A percentile compares a stretch with the other conserved stretches of the same genome.
Conservation (phyloP, 2,329 filamentous ascomycete genomes). For the Thelonectria blattea region DNA sequence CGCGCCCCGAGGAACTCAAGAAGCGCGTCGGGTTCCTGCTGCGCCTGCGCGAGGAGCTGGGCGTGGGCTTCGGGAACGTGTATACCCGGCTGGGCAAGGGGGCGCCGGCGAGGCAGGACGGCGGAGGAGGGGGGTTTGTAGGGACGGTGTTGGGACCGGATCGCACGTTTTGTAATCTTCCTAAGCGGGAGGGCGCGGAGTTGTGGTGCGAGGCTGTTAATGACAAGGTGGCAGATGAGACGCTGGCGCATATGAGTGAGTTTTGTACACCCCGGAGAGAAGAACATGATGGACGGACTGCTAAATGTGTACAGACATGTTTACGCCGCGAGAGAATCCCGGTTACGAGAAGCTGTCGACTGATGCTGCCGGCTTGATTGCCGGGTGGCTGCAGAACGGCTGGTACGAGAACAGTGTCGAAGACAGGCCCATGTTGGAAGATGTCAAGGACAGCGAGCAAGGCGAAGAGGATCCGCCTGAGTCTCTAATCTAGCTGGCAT, state of each 20-base stretch:
- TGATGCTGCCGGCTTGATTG: constrained; percentile 68
- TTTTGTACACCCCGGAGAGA: constrained; percentile 24
- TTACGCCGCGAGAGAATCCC: constrained; percentile 73
- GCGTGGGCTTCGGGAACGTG: constrained; percentile 81
- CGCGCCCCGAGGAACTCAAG: constrained; percentile 81
- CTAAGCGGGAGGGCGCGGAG: constrained; percentile 59
- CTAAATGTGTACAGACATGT: constrained; percentile 64
- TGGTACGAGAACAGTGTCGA: constrained; percentile 68
- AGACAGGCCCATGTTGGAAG: constrained; percentile 37
- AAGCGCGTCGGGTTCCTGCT: constrained; percentile 73
- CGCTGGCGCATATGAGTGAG: constrained; percentile 76
- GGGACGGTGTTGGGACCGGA: constrained; percentile 69
- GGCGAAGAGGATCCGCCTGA: not conserved
- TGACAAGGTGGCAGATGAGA: constrained; percentile 79
- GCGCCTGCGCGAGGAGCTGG: constrained; percentile 67
- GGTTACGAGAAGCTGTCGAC: constrained; percentile 72
- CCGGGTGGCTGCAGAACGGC: constrained; percentile 66
- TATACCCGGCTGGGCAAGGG: constrained; percentile 83
- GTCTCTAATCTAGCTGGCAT: not conserved
- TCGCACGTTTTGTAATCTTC: constrained; percentile 88
- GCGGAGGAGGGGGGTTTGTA: constrained; percentile 46
- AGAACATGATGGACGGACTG: constrained; percentile 16
- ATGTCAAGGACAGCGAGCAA: not conserved
- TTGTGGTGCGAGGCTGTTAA: constrained; percentile 78
- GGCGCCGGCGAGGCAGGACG: constrained; percentile 60